Percentiles rank a stretch among this genome's conserved stretches.
phyloP scores from a whole-genome alignment of 2,329 filamentous ascomycete species.

The Rhexocercosporidium sp. region DNA sequence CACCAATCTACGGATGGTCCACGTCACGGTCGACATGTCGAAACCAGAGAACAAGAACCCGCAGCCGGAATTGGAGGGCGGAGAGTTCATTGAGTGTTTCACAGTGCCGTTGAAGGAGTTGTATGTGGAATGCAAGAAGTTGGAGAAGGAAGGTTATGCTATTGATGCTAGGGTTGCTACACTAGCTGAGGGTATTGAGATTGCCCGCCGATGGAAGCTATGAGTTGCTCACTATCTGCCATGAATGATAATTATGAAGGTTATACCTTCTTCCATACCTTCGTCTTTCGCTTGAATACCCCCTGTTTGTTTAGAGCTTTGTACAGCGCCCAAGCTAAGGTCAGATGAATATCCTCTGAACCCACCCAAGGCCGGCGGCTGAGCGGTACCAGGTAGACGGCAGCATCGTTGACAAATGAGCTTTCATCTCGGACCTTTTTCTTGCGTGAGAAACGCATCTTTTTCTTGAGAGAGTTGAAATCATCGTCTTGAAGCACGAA shows the following conservation, averaged over 20 bases:
- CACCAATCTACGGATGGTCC: slow-evolving; percentile 64
- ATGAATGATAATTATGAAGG: neutral
- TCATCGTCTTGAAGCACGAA: neutral
- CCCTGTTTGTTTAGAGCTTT: neutral
- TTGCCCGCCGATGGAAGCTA: slow-evolving; percentile 45
- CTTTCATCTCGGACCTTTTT: neutral
- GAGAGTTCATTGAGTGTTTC: slow-evolving; percentile 59
- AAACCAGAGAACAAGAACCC: slow-evolving; percentile 51
- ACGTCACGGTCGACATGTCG: slow-evolving; percentile 53
- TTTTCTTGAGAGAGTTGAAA: neutral
- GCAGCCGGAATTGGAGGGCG: slow-evolving; percentile 54
- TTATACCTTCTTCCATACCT: neutral
- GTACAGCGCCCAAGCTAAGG: neutral
- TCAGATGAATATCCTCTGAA: neutral
- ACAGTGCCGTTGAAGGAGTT: slow-evolving; percentile 51
- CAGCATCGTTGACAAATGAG: neutral
- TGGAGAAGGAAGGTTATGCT: slow-evolving; percentile 48
- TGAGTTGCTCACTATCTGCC: neutral
- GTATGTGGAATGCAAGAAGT: slow-evolving; percentile 50
- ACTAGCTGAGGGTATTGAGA: slow-evolving; percentile 46
- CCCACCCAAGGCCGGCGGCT: neutral
- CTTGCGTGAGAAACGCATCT: neutral
- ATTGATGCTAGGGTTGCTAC: slow-evolving; percentile 48
- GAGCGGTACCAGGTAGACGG: neutral
- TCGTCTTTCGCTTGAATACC: too few species aligned